phyloP scores from a whole-genome alignment of 805 yeast species.

The Lipomyces spencermartinsiae region DNA sequence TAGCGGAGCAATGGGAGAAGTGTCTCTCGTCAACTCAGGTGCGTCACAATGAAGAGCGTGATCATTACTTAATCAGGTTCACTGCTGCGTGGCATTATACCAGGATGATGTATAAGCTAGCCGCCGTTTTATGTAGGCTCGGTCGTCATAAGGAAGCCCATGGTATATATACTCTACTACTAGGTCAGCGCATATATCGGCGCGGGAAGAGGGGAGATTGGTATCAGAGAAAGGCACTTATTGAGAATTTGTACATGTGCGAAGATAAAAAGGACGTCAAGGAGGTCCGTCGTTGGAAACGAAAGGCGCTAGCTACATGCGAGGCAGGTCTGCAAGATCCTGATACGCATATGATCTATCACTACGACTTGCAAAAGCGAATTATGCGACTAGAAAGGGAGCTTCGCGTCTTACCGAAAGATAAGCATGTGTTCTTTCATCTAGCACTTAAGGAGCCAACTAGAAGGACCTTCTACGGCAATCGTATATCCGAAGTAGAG shows the following conservation, averaged over 20 bases:
- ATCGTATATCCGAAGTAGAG: conserved; percentile 19
- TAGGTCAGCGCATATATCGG: conserved; percentile 27
- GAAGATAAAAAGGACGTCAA: conserved; percentile 13
- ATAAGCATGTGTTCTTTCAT: conserved; percentile 28
- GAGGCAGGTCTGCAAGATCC: conserved; percentile 36
- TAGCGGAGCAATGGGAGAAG: conserved; percentile 22
- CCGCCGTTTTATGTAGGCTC: conserved; percentile 26
- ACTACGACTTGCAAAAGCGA: conserved; percentile 35
- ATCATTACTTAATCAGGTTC: conserved; percentile 34
- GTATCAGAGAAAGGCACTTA: conserved; percentile 37
- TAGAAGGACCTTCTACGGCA: conserved; percentile 27
- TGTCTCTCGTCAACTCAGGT: neutral
- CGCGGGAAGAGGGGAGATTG: conserved; percentile 39
- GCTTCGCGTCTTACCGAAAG: conserved; percentile 26
- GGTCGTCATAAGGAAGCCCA: conserved; percentile 24
- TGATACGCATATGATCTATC: conserved; percentile 35
- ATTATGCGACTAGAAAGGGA: conserved; percentile 32
- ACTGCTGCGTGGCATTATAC: conserved; percentile 35
- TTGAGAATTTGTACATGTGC: conserved; percentile 30
- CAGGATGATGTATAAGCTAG: conserved; percentile 33
- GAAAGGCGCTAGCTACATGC: conserved; percentile 32
- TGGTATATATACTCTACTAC: conserved; percentile 24
- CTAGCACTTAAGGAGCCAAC: conserved; percentile 23
- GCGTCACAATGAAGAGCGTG: conserved; percentile 13
- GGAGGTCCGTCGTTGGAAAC: conserved; percentile 28